Evolutionary conservation across 129 eudicot genomes (phyloP), one percentile per base, ranked within the genome.

Genomic region (Rutidosis leptorrhynchoides): DNA sequence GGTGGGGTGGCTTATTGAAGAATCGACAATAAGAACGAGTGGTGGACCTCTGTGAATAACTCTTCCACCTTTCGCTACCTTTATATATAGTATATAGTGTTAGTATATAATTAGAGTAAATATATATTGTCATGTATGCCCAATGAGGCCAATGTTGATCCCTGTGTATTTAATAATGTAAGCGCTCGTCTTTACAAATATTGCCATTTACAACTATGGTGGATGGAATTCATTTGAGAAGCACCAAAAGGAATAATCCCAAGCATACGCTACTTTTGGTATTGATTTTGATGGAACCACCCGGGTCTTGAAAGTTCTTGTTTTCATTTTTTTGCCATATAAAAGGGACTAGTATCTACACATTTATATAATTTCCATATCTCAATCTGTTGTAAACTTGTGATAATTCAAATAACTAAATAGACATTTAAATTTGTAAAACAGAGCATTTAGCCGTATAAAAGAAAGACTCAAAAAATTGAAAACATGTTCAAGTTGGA

Each of bases 1-100:
- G 95, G 96, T 58, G 98, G 96, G 57, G 84, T 93, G 69, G 96
- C 98, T 17, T 93, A 93, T 78, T 93, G 70, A 87, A 67, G 63
- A 27, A 30, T n/a, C 63, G 33, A 35, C 52, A 40, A 51, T 45
- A 33, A 58, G 52, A 43, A 16, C 46, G 24, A 54, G 67, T 57
- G 52, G 69, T 59, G 59, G 55, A 74, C 48, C 23, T 65, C 33
- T 68, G 68, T 69, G 61, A 65, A 74, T 66, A 69, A 28, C 12
- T 60, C 58, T 58, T 23, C 55, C 23, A 40, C 43, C 33, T 11
- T 57, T 58, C 58, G 27, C 25, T 67, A 15, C 51, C 20, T 60
- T 62, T 33, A 79, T 27, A 79, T 27, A 66, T 21, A 72, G 42
- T 37, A 69, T 60, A 59, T 12, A 27, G n/a, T n/a, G n/a, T n/a